Evolutionary conservation across 2,329 filamentous ascomycete genomes (phyloP).

Genomic region (Aspergillus hortae): DNA sequence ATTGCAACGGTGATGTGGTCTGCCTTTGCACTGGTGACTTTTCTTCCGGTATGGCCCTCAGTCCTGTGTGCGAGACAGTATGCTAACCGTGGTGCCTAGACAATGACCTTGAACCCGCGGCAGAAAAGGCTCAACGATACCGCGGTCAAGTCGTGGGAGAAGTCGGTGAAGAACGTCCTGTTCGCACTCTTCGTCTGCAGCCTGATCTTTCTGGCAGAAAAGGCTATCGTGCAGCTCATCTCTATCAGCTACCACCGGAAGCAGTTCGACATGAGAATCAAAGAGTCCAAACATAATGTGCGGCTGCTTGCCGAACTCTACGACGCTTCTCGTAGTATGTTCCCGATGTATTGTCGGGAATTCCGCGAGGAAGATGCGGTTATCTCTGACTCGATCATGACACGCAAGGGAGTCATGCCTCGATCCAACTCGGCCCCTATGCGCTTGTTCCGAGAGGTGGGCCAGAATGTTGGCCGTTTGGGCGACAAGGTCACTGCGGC

Average conservation of each 20-base stretch:
- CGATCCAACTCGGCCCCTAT: slow-evolving; percentile 69
- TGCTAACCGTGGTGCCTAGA: slow-evolving; percentile 15
- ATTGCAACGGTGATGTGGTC: slow-evolving; percentile 60
- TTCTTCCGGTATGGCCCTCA: slow-evolving; percentile 45
- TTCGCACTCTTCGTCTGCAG: slow-evolving; percentile 56
- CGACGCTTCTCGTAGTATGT: slow-evolving; percentile 82
- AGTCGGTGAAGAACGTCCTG: slow-evolving; percentile 56
- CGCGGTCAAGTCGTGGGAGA: slow-evolving; percentile 47
- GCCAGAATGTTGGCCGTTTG: slow-evolving; percentile 70
- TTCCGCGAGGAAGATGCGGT: slow-evolving; percentile 89
- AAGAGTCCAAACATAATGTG: slow-evolving; percentile 83
- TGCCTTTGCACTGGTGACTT: slow-evolving; percentile 57
- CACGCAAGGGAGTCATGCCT: slow-evolving; percentile 31
- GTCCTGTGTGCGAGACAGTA: slow-evolving; percentile 6
- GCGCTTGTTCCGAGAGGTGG: slow-evolving; percentile 70
- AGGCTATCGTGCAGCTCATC: slow-evolving; percentile 61
- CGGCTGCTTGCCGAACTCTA: slow-evolving; percentile 79
- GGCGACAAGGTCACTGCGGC: slow-evolving; percentile 92
- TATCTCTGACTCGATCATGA: slow-evolving; percentile 72
- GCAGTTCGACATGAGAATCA: slow-evolving; percentile 68
- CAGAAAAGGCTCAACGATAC: slow-evolving; percentile 30
- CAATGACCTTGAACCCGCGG: slow-evolving; percentile 44
- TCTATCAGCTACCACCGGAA: slow-evolving; percentile 67
- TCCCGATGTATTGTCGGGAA: slow-evolving; percentile 87
- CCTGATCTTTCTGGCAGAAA: slow-evolving; percentile 57